Percentiles rank a stretch among this genome's conserved stretches.
These are phyloP conservation scores for Trichoderma guizhouense DNA, from an alignment of 2,329 filamentous ascomycete species.

Conservation along the genomic window DNA sequence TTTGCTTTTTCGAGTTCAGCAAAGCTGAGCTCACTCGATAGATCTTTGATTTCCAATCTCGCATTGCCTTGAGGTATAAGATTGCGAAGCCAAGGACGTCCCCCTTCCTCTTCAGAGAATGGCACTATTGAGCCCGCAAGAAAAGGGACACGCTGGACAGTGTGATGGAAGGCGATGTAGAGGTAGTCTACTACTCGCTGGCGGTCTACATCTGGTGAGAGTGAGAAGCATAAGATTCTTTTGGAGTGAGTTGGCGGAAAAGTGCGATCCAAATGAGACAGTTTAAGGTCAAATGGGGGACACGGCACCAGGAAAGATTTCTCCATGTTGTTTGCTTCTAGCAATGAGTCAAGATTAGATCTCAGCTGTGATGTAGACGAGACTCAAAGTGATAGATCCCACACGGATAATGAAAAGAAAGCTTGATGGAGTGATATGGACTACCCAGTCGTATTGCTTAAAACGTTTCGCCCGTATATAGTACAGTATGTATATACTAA, in stretches of 20 bases:
- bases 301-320: too few species aligned
- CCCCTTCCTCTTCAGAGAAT: neutral
- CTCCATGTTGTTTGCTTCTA: too few species aligned
- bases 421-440: too few species aligned
- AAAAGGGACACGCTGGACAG: neutral
- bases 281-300: neutral
- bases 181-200: neutral
- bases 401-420: too few species aligned
- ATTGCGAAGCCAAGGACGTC: neutral
- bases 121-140: neutral
- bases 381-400: too few species aligned
- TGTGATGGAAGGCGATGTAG: neutral
- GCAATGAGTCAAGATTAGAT: too few species aligned
- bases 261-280: neutral
- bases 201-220: neutral
- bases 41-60: neutral
- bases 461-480: too few species aligned
- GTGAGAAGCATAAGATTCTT: neutral
- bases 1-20: neutral
- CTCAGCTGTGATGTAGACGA: too few species aligned
- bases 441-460: too few species aligned
- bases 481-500: too few species aligned
- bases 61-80: neutral
- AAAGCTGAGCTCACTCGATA: neutral
- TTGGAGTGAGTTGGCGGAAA: neutral